These are phyloP conservation scores for Colletotrichum euphorbiae DNA, from an alignment of 2,329 filamentous ascomycete species.

Conservation along the genomic window DNA sequence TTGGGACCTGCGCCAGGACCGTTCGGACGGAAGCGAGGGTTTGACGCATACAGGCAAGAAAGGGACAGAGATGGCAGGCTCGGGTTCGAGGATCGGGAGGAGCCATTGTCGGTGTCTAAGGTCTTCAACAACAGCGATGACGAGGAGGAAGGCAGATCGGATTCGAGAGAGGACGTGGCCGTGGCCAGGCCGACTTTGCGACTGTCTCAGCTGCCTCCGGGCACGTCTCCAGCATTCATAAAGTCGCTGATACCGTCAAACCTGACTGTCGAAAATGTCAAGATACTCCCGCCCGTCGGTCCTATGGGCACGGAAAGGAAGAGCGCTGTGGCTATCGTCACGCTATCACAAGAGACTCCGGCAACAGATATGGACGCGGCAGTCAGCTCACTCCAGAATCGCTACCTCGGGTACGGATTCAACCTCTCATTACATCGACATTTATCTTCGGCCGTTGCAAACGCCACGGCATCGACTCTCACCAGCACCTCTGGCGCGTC, in stretches of 20 bases:
- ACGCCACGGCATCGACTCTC: slow-evolving; percentile 53
- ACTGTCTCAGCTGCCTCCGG: slow-evolving; percentile 70
- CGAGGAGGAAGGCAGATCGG: slow-evolving; percentile 59
- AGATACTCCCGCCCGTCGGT: slow-evolving; percentile 70
- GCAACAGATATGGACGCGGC: slow-evolving; percentile 85
- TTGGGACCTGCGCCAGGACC: slow-evolving; percentile 64
- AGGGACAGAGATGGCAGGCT: slow-evolving; percentile 49
- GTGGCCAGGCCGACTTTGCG: slow-evolving; percentile 72
- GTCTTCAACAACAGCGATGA: slow-evolving; percentile 79
- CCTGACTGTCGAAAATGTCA: slow-evolving; percentile 78
- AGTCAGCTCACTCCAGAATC: slow-evolving; percentile 82
- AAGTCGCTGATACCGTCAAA: slow-evolving; percentile 69
- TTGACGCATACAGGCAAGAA: slow-evolving; percentile 56
- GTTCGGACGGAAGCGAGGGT: slow-evolving; percentile 66
- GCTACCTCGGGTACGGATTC: slow-evolving; percentile 86
- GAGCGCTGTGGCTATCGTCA: slow-evolving; percentile 82
- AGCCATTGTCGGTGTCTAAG: slow-evolving; percentile 72
- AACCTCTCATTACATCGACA: slow-evolving; percentile 84
- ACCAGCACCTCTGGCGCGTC: slow-evolving; percentile 61
- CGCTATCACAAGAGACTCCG: slow-evolving; percentile 81
- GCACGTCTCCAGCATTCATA: slow-evolving; percentile 68
- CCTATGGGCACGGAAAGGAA: slow-evolving; percentile 72
- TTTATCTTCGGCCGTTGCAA: slow-evolving; percentile 78
- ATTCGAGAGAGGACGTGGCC: slow-evolving; percentile 66
- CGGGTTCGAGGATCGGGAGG: slow-evolving; percentile 54